Base-by-base conservation (phyloP, 352 stramenopile species). In the Phytophthora europaea region DNA sequence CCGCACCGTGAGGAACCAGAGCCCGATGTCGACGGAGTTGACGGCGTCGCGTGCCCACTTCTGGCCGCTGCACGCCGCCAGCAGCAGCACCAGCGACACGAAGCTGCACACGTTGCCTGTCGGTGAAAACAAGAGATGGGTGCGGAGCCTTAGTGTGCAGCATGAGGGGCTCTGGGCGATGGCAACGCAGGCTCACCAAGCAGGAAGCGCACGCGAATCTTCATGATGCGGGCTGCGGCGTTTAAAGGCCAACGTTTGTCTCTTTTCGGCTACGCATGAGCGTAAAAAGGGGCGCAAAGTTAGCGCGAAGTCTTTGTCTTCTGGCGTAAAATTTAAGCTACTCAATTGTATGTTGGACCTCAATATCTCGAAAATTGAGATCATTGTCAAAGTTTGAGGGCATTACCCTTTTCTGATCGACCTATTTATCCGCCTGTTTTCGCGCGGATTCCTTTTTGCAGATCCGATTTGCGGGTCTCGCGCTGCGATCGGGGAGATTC, bases 1-100 rank as follows among this genome's bases (percentile, higher is more conserved):
- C 31, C 75, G 36, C 55, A 95, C 86, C 38, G 79, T 72, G 59
- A 94, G 79, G 53, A 75, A 80, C 85, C 84, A 94, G 31, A 95
- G 87, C 0, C 87, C 85, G 23, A 94, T 87, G 62, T 93, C 78
- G 58, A 94, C 85, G 18, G 85, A 88, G 76, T 91, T 95, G 75
- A 89, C 76, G 9, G 78, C 67, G 65, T 95, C 88, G 31, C 81
- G 73, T 3, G 81, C 84, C 84, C 85, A 95, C 53, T 85, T 82
- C 6, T 78, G 67, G 43, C 84, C 75, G 10, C 68, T 75, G 58
- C 70, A 84, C 8, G 84, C 78, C n/a, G 66, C 48, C 58, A 90
- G 79, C 53, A 91, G 62, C 66, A 95, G 55, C 52, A 89, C 28
- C 23, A 90, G 72, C 18, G 73, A 80, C 60, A 83, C 61, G 26